These are phyloP conservation scores for Paramecium sexaurelia DNA, from an alignment of 73 alveolate species.

Conservation along the genomic window DNA sequence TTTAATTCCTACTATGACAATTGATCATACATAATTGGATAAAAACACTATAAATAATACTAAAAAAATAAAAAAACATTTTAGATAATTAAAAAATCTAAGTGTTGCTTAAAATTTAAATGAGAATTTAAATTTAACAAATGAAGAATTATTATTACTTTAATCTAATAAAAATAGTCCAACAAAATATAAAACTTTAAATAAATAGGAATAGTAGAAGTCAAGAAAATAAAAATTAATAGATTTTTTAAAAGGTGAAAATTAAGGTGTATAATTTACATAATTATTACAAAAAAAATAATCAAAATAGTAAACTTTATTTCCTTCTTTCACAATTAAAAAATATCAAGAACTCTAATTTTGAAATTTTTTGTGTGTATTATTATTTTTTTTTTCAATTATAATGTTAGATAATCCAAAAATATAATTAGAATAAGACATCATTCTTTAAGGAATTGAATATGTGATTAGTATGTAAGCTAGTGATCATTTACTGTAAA, in stretches of 20 bases:
- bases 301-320: not conserved
- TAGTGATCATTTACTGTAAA: not conserved
- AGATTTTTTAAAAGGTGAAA: conserved; percentile 39
- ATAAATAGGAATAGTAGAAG: not conserved
- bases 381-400: not conserved
- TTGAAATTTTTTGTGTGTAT: conserved; percentile 10
- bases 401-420: not conserved
- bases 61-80: not conserved
- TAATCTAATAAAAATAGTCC: not conserved
- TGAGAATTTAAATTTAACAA: not conserved
- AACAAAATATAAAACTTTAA: not conserved
- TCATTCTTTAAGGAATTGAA: not conserved
- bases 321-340: not conserved
- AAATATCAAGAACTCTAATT: conserved; percentile 35
- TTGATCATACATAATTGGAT: not conserved
- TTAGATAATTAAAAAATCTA: not conserved
- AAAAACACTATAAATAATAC: not conserved
- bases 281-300: not conserved
- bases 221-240: not conserved
- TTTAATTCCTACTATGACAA: not conserved
- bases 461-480: not conserved
- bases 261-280: not conserved
- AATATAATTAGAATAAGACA: not conserved
- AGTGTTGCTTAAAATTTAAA: not conserved
- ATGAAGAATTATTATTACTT: conserved; percentile 15